Evolutionary conservation across 495 filamentous ascomycete genomes (phyloP).

Genomic region (Peziza echinospora): DNA sequence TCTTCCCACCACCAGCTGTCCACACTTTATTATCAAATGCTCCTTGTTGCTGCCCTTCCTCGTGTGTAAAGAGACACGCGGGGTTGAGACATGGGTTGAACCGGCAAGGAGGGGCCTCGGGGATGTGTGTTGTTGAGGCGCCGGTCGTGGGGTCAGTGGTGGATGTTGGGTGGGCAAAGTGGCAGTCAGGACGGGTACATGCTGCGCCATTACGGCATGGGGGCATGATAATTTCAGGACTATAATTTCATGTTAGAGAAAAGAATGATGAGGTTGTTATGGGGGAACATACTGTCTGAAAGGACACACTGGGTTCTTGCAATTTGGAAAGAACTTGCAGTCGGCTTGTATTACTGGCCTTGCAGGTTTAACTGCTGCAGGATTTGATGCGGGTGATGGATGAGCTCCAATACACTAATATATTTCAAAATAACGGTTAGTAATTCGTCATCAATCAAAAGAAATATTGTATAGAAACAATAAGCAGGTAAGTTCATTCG

Average conservation of each 20-base stretch:
- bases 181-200: conserved; percentile 64
- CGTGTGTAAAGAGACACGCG: conserved; percentile 70
- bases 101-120: conserved; percentile 51
- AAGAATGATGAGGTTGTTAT: not conserved
- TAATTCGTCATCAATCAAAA: no score
- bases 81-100: conserved; percentile 79
- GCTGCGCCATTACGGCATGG: conserved; percentile 85
- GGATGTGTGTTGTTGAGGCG: no score
- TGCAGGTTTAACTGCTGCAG: conserved; percentile 2
- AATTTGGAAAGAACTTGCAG: conserved; percentile 90
- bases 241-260: conserved; percentile 6
- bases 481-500: no score
- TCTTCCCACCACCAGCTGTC: conserved; percentile 38
- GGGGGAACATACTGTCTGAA: conserved; percentile 43
- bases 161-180: conserved; percentile 81
- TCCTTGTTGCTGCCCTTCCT: conserved; percentile 61
- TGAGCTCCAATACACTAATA: conserved; percentile 77
- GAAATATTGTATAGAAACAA: no score
- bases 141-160: no score
- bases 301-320: conserved; percentile 62
- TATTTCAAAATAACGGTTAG: not conserved
- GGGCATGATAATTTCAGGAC: conserved; percentile 44
- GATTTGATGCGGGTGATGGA: conserved; percentile 57
- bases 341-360: conserved; percentile 43
- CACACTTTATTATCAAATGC: conserved; percentile 80